phyloP scores from a whole-genome alignment of 164 flowering plant genomes.

The Sedum album region DNA sequence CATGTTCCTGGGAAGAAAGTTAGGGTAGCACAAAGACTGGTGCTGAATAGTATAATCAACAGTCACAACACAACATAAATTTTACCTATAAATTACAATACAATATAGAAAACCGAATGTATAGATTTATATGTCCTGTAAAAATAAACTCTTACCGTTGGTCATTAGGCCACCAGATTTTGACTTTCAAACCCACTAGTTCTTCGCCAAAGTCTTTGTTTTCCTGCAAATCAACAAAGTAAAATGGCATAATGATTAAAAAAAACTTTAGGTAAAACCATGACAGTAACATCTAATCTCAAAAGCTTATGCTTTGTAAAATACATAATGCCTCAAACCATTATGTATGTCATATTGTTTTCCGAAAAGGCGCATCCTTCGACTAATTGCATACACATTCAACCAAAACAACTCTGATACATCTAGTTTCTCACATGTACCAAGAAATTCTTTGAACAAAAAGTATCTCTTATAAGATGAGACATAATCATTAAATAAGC shows the following conservation, averaged over 20 bases:
- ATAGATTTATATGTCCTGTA: not conserved
- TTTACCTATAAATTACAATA: not conserved
- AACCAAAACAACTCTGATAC: not conserved
- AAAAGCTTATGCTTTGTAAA: not conserved
- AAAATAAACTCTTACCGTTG: conserved; percentile 22
- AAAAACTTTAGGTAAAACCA: not conserved
- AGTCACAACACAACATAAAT: too few species aligned
- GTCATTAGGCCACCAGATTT: conserved; percentile 84
- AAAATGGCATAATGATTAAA: not conserved
- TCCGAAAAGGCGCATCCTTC: not conserved
- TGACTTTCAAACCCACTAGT: conserved; percentile 52
- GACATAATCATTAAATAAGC: not conserved
- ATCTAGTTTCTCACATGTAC: not conserved
- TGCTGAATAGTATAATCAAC: too few species aligned
- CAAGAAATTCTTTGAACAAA: not conserved
- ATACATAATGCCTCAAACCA: not conserved
- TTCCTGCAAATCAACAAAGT: conserved; percentile 8
- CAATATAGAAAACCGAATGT: not conserved
- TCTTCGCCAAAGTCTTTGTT: conserved; percentile 28
- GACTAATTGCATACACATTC: not conserved
- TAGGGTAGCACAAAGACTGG: too few species aligned
- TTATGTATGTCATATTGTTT: too few species aligned
- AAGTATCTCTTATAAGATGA: too few species aligned
- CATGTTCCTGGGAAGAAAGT: not conserved
- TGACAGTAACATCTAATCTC: not conserved